Evolutionary conservation across 345 rosid species (phyloP).

Genomic region (Combretum micranthum): DNA sequence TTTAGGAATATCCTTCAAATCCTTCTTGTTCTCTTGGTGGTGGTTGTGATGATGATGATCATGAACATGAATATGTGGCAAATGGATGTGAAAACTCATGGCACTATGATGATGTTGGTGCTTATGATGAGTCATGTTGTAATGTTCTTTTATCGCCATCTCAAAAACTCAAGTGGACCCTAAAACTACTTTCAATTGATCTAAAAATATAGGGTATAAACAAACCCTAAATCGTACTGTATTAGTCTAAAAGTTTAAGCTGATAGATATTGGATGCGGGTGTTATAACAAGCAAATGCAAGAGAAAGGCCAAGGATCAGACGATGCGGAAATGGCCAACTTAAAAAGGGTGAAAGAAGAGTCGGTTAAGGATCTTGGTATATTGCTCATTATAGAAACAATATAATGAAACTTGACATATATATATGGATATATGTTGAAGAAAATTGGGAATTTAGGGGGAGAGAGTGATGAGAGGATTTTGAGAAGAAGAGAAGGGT

Average conservation of each 20-base stretch:
- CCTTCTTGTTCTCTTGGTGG: constrained; percentile 17
- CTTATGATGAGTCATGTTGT: not conserved
- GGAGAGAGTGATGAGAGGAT: not conserved
- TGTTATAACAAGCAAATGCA: constrained; percentile 25
- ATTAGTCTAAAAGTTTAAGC: no score
- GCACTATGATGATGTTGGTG: constrained; percentile 8
- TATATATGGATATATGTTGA: constrained; percentile 7
- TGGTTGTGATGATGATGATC: constrained; percentile 18
- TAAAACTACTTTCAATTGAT: no score
- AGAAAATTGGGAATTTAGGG: not conserved
- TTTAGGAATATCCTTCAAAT: constrained; percentile 44
- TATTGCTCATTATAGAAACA: constrained; percentile 69
- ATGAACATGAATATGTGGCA: constrained; percentile 22
- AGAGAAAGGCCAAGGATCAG: constrained; percentile 92
- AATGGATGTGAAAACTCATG: constrained; percentile 48
- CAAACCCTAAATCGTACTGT: no score
- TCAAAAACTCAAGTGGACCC: no score
- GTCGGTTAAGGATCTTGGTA: constrained; percentile 73
- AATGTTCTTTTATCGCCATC: not conserved
- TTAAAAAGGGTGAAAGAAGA: constrained; percentile 61
- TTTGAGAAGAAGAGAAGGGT: not conserved
- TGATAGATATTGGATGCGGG: no score
- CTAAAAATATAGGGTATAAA: no score
- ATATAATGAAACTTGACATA: constrained; percentile 17
- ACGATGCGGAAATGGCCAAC: constrained; percentile 56